Evolutionary conservation across 169 alveolate species (phyloP).

Genomic region (Babesia caballi): DNA sequence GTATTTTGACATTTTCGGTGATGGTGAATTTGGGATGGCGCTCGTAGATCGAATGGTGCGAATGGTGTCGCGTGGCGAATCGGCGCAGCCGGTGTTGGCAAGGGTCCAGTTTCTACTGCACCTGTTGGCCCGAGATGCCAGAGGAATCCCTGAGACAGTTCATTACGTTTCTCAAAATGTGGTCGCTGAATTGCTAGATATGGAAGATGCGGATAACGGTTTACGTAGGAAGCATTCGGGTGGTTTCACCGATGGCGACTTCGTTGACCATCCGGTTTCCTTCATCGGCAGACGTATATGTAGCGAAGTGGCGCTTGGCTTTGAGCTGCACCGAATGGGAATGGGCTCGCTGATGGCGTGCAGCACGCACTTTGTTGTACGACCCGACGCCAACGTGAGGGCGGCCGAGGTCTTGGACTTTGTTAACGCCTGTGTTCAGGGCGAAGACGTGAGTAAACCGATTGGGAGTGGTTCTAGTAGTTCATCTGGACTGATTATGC

Average conservation of each 20-base stretch:
- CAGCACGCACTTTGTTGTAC: neutral
- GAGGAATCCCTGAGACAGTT: neutral
- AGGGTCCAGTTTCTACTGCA: conserved; percentile 1
- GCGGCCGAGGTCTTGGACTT: neutral
- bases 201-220: no score
- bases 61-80: neutral
- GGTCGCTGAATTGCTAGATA: neutral
- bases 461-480: no score
- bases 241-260: neutral
- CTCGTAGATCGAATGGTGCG: neutral
- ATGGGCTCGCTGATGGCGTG: neutral
- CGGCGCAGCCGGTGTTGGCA: neutral
- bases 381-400: neutral
- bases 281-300: conserved; percentile 1
- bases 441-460: neutral
- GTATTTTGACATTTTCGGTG: neutral
- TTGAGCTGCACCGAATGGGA: conserved; percentile 20
- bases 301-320: neutral
- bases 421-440: neutral
- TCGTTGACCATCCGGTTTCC: neutral
- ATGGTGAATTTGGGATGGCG: neutral
- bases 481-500: neutral
- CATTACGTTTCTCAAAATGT: neutral
- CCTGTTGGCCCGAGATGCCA: neutral
- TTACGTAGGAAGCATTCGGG: no score